Evolutionary conservation across 2,329 filamentous ascomycete genomes (phyloP), one percentile per base, ranked within the genome.

Genomic region (Albophoma yamanashiensis): DNA sequence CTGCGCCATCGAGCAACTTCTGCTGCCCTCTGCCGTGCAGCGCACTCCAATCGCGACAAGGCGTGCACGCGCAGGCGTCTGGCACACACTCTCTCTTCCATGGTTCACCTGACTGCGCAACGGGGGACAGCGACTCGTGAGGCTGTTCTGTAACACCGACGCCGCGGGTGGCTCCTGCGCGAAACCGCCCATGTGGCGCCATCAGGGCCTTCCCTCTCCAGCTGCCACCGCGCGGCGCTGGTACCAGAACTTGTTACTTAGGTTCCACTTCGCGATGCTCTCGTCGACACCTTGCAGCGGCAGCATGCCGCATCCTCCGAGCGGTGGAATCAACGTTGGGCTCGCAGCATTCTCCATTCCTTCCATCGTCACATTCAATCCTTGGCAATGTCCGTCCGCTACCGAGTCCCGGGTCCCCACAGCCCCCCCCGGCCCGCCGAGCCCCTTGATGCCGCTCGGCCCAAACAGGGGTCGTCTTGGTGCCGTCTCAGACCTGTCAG

Each of bases 391-490:
- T 31, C 27, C 27, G 27, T 31, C 27, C 27, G 27, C 27, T 31
- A 31, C 34, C 34, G 34, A 36, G 34, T 34, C 34, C 9, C 36
- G 36, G 1, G 36, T 17, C 22, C 2, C 45, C 25, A 4, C 47
- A 27, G 36, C 17, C 14, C 36, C 36, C 39, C 56, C 56, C 27
- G 17, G 20, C 6, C 15, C 3, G 27, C n/a, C 4, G 43, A 53
- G 50, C 50, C 27, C 50, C 50, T 31, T 50, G 50, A 27, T 25
- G 47, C 45, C 57, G 58, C 59, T 55, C 57, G 57, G 56, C 64
- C 67, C 68, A 66, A 64, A 71, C 69, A 66, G 63, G 58, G 62
- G 60, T 60, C 62, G 69, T 70, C 67, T 65, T 68, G 67, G 62
- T 61, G 61, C 53, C 63, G 69, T 71, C 68, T 71, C 69, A 71